A percentile compares a stretch with the other conserved stretches of the same genome.
phyloP scores from a whole-genome alignment of 345 rosid genomes.

The Noccaea caerulescens region DNA sequence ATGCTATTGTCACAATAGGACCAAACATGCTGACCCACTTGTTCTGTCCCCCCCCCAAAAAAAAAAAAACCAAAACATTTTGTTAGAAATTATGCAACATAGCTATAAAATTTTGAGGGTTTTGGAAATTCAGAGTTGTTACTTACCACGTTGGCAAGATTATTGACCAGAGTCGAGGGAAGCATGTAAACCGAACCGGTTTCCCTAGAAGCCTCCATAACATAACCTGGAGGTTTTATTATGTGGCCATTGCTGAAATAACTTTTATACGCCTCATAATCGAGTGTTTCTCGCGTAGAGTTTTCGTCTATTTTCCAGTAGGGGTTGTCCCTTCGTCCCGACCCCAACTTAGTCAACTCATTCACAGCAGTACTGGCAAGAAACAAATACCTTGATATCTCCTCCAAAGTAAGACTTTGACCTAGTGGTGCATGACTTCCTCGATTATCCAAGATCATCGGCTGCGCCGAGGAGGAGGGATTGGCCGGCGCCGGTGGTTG shows the following conservation, averaged over 20 bases:
- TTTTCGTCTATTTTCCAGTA: conserved; percentile 53
- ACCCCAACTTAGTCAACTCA: conserved; percentile 57
- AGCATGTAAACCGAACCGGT: conserved; percentile 47
- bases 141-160: conserved; percentile 66
- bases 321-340: conserved; percentile 50
- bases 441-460: not conserved
- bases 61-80: not conserved
- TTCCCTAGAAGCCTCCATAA: conserved; percentile 62
- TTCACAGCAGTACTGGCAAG: conserved; percentile 58
- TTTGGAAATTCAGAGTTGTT: conserved; percentile 12
- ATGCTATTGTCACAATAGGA: conserved; percentile 51
- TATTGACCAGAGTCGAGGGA: conserved; percentile 55
- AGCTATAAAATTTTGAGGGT: not conserved
- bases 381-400: conserved; percentile 24
- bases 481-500: conserved; percentile 33
- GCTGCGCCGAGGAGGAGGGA: not conserved
- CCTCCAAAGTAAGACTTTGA: conserved; percentile 10
- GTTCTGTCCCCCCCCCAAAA: conserved; percentile 37
- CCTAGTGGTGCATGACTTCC: conserved; percentile 3
- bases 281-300: conserved; percentile 50
- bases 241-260: conserved; percentile 42
- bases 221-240: conserved; percentile 40
- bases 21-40: conserved; percentile 67
- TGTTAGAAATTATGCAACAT: not conserved
- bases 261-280: conserved; percentile 55